Conservation (phyloP, 768 basidiomycete species). For the Tricholoma hemisulphureum region DNA sequence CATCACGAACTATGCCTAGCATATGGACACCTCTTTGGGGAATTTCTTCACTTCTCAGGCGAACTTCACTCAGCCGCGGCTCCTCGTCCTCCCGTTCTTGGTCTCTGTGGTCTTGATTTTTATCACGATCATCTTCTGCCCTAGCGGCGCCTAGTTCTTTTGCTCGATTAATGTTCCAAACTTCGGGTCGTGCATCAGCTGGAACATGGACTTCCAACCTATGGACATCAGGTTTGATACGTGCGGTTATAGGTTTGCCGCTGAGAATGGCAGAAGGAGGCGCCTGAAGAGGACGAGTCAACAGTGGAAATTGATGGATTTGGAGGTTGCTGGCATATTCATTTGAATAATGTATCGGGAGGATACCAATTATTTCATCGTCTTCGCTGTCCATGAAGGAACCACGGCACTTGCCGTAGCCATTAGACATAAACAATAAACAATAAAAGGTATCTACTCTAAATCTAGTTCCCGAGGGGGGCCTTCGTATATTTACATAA, state of each 20-base stretch:
- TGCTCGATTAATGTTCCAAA: constrained; percentile 75
- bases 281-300: constrained; percentile 68
- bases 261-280: constrained; percentile 71
- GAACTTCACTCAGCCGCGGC: constrained; percentile 64
- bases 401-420: too few relatives aligned
- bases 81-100: constrained; percentile 51
- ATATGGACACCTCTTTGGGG: constrained; percentile 65
- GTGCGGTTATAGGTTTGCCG: constrained; percentile 76
- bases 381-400: constrained; percentile 37
- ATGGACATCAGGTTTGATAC: constrained; percentile 61
- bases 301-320: constrained; percentile 78
- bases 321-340: constrained; percentile 62
- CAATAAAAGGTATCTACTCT: too few relatives aligned
- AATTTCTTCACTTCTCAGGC: constrained; percentile 72
- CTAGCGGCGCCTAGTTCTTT: constrained; percentile 64
- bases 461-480: too few relatives aligned
- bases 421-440: too few relatives aligned
- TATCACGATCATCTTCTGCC: constrained; percentile 74
- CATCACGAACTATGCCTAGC: constrained; percentile 73
- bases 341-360: constrained; percentile 75
- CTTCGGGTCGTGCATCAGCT: constrained; percentile 74
- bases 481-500: too few relatives aligned
- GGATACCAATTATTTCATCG: constrained; percentile 63
- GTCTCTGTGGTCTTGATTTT: constrained; percentile 57
- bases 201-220: constrained; percentile 79